A percentile compares a stretch with the other conserved stretches of the same genome.
Evolutionary conservation across 73 alveolate species (phyloP).

Genomic region (Paraurostyla sp.): DNA sequence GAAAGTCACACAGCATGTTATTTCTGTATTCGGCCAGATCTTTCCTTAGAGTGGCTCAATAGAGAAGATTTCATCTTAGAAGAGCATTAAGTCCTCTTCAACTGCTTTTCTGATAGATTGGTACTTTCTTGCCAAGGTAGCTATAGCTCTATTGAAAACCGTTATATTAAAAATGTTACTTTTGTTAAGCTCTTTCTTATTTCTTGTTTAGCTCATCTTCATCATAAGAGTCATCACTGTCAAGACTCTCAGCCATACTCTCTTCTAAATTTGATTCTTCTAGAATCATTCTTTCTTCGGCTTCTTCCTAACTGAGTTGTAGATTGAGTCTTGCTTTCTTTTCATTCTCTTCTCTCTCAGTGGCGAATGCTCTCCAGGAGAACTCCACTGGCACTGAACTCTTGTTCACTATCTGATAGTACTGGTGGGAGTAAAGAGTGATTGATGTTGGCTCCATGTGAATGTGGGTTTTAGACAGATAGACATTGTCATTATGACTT

Average conservation of each 20-base stretch:
- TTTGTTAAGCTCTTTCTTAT: slow-evolving; percentile 88
- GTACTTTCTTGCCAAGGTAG: slow-evolving; percentile 87
- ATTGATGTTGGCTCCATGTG: slow-evolving; percentile 99
- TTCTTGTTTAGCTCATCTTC: slow-evolving; percentile 90
- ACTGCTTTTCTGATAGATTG: slow-evolving; percentile 96
- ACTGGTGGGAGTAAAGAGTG: slow-evolving; percentile 94
- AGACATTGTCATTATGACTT: slow-evolving; percentile 98
- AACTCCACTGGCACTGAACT: slow-evolving; percentile 99
- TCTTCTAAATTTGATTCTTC: slow-evolving; percentile 97
- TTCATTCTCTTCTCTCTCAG: slow-evolving; percentile 98
- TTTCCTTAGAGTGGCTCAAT: slow-evolving; percentile 99
- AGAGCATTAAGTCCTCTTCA: slow-evolving; percentile 98
- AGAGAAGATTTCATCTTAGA: slow-evolving; percentile 98
- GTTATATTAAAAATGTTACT: slow-evolving; percentile 63
- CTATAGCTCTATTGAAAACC: slow-evolving; percentile 70
- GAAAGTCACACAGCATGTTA: slow-evolving; percentile 97
- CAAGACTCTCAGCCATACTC: slow-evolving; percentile 89
- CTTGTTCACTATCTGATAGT: slow-evolving; percentile 97
- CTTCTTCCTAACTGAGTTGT: slow-evolving; percentile 97
- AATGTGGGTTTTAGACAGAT: slow-evolving; percentile 92
- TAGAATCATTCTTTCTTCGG: slow-evolving; percentile 98
- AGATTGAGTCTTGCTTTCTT: slow-evolving; percentile 93
- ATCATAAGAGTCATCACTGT: slow-evolving; percentile 94
- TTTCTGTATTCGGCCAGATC: slow-evolving; percentile 99
- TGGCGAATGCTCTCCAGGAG: slow-evolving; percentile 99